phyloP scores from a whole-genome alignment of 148 eudicot genomes.

The Arbutus unedo region DNA sequence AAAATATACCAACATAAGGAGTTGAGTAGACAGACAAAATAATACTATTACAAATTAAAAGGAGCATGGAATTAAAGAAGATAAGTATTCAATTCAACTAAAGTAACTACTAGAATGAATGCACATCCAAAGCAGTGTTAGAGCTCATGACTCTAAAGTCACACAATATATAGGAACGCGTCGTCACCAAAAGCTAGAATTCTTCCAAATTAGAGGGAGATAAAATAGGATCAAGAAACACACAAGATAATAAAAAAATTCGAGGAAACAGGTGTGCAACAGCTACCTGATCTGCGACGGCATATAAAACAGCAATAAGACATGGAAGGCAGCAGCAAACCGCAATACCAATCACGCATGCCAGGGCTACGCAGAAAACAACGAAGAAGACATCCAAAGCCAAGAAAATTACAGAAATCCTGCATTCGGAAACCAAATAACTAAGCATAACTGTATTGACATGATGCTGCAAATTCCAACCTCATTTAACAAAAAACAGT shows the following conservation, averaged over 20 bases:
- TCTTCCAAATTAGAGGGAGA: neutral
- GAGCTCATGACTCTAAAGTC: neutral
- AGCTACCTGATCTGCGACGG: conserved; percentile 63
- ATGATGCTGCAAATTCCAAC: neutral
- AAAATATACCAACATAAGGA: neutral
- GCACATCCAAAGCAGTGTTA: neutral
- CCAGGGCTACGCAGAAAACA: conserved; percentile 66
- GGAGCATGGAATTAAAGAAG: neutral
- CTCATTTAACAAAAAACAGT: neutral
- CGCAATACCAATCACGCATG: conserved; percentile 67
- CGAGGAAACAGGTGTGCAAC: conserved; percentile 8
- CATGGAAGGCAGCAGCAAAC: conserved; percentile 81
- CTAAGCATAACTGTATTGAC: neutral
- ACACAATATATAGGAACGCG: neutral
- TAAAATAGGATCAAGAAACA: neutral
- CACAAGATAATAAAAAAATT: neutral
- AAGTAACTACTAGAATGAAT: neutral
- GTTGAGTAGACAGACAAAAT: neutral
- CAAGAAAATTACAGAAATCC: conserved; percentile 63
- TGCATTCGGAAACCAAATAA: conserved; percentile 31
- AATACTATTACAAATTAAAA: neutral
- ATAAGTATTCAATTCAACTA: neutral
- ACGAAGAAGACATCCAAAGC: conserved; percentile 71
- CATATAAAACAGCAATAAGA: conserved; percentile 60
- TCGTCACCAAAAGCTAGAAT: neutral